Base-by-base conservation (phyloP, 176 grass and related monocot genomes). In the Juncus inflexus region DNA sequence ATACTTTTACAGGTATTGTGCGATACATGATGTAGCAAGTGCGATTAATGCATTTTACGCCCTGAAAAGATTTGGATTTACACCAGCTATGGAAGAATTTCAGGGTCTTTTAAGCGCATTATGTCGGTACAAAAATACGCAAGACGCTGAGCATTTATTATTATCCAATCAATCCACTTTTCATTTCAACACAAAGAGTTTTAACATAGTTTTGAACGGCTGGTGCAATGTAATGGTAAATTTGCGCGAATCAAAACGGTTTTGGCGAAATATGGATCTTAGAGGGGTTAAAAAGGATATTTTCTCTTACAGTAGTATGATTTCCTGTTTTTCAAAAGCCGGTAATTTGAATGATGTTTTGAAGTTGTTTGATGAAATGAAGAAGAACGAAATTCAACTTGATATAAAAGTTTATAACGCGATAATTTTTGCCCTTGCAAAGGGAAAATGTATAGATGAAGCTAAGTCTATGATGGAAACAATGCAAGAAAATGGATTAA, bases 151-250 rank as follows among this genome's bases (percentile, higher is more conserved):
- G 77, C 79, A 96, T 65, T 66, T 96, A 76, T 78, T 96, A 1
- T 47, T 96, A 37, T 86, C 78, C 70, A 86, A 84, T 53, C 76
- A 83, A 50, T 53, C 69, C 12, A 55, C 67, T 15, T 91, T 88
- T 67, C 84, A 81, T 3, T 89, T 91, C 12, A 77, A 91, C 67
- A 91, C 79, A 64, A 91, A 96, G 74, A 88, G 92, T 67, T 96
- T 91, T 40, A 96, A 89, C 74, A 89, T 91, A 19, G 79, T 91
- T 11, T 84, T 96, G 58, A 96, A 86, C 0, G 87, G 92, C 8
- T 91, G 87, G 87, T 86, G 87, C 71, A 89, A 81, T 57, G 58
- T 83, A 35, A n/a, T 83, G 59, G 69, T 83, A 74, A 80, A 76
- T 40, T 19, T 81, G 15, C 62, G 84, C 3, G 87, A 88, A 78